Evolutionary conservation across 495 filamentous ascomycete genomes (phyloP).

Genomic region (Articulospora tetracladia): DNA sequence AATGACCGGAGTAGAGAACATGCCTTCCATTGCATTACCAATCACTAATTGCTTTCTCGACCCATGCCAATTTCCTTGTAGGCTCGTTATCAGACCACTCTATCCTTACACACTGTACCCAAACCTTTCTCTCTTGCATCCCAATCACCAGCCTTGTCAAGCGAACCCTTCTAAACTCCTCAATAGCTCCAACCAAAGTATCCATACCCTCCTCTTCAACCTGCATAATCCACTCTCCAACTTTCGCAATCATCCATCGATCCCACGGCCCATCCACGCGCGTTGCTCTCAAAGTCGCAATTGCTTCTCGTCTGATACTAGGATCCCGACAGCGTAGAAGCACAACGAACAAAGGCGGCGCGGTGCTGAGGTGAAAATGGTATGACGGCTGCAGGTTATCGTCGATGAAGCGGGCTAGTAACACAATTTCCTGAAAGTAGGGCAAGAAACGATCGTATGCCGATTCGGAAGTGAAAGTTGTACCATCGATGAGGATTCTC

Average conservation of each 20-base stretch:
- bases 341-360: neutral
- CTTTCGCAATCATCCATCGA: neutral
- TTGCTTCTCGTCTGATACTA: neutral
- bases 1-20: too few species aligned
- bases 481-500: constrained; percentile 2
- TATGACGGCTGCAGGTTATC: constrained; percentile 1
- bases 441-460: neutral
- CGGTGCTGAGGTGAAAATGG: constrained; percentile 35
- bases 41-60: too few species aligned
- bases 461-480: neutral
- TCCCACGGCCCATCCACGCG: neutral
- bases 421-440: neutral
- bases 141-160: neutral
- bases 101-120: constrained; percentile 1
- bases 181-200: neutral
- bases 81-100: neutral
- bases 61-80: too few species aligned
- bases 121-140: neutral
- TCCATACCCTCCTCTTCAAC: neutral
- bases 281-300: neutral
- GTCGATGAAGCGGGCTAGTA: neutral
- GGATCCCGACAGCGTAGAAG: constrained; percentile 1
- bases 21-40: too few species aligned
- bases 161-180: neutral
- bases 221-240: constrained; percentile 3